Conservation (phyloP, 2,329 filamentous ascomycete species). For the Elsinoe perseae region DNA sequence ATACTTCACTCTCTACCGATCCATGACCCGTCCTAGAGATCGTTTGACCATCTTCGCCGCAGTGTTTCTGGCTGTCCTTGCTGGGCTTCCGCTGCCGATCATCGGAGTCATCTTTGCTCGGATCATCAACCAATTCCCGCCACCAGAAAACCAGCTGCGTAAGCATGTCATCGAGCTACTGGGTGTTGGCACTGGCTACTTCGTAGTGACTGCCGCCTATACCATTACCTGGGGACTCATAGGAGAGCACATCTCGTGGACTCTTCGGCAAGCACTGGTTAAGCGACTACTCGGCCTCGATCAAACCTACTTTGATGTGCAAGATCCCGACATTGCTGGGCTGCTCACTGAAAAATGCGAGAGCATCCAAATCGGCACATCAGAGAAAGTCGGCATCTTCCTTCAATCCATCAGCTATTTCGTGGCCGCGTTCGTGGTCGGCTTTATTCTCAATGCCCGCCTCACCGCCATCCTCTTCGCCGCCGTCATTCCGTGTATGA, state of each 20-base stretch:
- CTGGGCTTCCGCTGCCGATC: constrained; percentile 35
- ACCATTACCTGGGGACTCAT: constrained; percentile 44
- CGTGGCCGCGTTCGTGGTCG: constrained; percentile 38
- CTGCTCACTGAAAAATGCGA: constrained; percentile 41
- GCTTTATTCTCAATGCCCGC: constrained; percentile 38
- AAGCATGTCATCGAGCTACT: constrained; percentile 38
- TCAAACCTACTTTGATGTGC: constrained; percentile 45
- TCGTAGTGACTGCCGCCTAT: constrained; percentile 44
- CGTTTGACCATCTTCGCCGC: constrained; percentile 30
- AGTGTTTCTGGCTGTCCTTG: constrained; percentile 32
- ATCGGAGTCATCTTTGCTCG: constrained; percentile 41
- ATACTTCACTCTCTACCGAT: constrained; percentile 42
- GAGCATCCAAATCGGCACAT: constrained; percentile 40
- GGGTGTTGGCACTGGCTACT: constrained; percentile 41
- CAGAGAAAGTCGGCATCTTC: constrained; percentile 42
- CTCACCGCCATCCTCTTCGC: constrained; percentile 38
- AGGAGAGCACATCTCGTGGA: constrained; percentile 43
- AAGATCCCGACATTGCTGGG: constrained; percentile 43
- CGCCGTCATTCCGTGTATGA: constrained; percentile 44
- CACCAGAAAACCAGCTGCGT: constrained; percentile 36
- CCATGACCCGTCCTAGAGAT: constrained; percentile 37
- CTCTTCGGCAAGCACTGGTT: constrained; percentile 40
- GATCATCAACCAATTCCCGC: constrained; percentile 46
- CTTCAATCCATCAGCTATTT: constrained; percentile 41
- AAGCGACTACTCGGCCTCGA: constrained; percentile 44